Conservation (phyloP, 2,329 filamentous ascomycete species). For the Paraconiothyrium brasiliense region DNA sequence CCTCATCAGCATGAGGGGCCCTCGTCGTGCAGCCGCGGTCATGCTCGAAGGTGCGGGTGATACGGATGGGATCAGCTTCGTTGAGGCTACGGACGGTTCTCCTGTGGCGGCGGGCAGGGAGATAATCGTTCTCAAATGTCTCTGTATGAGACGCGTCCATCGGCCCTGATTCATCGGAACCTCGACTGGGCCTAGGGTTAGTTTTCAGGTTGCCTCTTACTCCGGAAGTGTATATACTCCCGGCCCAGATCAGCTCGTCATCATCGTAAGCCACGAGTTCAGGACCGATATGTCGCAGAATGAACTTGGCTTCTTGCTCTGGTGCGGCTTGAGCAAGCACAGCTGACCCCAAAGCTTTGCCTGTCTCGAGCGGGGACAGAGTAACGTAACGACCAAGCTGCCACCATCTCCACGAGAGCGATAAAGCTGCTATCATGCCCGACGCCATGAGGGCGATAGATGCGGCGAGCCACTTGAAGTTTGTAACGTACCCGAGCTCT, state of each 20-base stretch:
- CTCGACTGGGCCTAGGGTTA: not conserved
- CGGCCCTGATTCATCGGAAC: not conserved
- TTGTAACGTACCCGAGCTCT: constrained; percentile 23
- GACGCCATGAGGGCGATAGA: constrained; percentile 21
- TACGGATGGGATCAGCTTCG: constrained; percentile 5
- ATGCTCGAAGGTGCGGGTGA: constrained; percentile 21
- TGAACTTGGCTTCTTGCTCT: constrained; percentile 21
- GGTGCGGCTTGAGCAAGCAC: constrained; percentile 22
- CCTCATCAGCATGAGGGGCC: constrained; percentile 19
- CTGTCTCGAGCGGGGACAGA: constrained; percentile 27
- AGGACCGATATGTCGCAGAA: constrained; percentile 24
- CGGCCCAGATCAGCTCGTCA: constrained; percentile 28
- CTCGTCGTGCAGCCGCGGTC: constrained; percentile 19
- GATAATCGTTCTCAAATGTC: not conserved
- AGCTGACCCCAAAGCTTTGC: constrained; percentile 26
- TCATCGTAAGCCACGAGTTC: constrained; percentile 26
- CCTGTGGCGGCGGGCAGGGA: constrained; percentile 10
- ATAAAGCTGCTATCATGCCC: constrained; percentile 19
- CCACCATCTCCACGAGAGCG: constrained; percentile 27
- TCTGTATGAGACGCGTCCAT: not conserved
- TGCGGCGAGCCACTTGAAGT: constrained; percentile 21
- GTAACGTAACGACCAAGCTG: constrained; percentile 23
- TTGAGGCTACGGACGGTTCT: constrained; percentile 19
- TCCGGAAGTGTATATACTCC: constrained; percentile 23
- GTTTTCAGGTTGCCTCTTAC: constrained; percentile 1